Evolutionary conservation across 129 eudicot species (phyloP).

Genomic region (Chrysanthemum makinoi): DNA sequence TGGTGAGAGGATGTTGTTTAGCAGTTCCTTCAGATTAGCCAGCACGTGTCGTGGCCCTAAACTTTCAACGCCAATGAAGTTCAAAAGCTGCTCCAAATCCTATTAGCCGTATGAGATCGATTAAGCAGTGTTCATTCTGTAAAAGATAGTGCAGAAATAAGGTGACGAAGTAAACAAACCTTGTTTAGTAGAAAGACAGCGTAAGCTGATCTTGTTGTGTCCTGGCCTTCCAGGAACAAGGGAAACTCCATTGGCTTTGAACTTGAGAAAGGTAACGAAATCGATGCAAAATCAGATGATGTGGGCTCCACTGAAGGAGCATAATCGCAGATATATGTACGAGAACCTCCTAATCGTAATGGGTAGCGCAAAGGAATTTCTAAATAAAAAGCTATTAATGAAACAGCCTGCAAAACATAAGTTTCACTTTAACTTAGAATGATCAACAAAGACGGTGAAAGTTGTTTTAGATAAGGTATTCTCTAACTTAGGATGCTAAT

Average conservation of each 20-base stretch:
- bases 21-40: conserved; percentile 85
- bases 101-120: conserved; percentile 20
- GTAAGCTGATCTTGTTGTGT: conserved; percentile 95
- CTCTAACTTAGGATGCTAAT: neutral
- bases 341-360: conserved; percentile 88
- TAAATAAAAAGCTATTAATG: conserved; percentile 78
- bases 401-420: conserved; percentile 59
- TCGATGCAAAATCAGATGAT: conserved; percentile 45
- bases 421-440: conserved; percentile 3
- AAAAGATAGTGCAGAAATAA: neutral
- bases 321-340: conserved; percentile 81
- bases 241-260: conserved; percentile 83
- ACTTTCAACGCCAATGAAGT: conserved; percentile 77
- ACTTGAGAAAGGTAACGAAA: conserved; percentile 40
- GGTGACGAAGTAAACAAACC: conserved; percentile 40
- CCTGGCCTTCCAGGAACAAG: conserved; percentile 95
- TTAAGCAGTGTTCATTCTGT: neutral
- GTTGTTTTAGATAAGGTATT: conserved; percentile 3
- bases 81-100: conserved; percentile 97
- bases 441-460: neutral
- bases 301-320: conserved; percentile 76
- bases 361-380: conserved; percentile 94
- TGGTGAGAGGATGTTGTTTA: conserved; percentile 65
- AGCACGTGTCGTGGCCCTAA: conserved; percentile 93
- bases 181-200: conserved; percentile 95